These are phyloP conservation scores for Paecilomyces sp. DNA, from an alignment of 2,329 filamentous ascomycete species.

Conservation along the genomic window DNA sequence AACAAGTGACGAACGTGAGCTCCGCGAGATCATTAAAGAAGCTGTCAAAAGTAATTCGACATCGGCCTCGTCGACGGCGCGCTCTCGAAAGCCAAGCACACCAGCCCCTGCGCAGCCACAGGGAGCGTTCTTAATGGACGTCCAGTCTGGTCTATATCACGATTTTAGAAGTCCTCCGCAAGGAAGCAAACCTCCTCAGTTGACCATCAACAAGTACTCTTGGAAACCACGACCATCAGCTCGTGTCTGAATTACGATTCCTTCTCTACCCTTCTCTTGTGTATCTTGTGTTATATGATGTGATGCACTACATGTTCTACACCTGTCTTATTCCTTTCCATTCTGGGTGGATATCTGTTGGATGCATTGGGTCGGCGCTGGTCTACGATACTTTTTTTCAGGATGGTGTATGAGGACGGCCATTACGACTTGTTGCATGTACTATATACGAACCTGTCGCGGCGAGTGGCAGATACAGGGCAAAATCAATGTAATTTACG, in stretches of 20 bases:
- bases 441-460: not conserved
- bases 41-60: constrained; percentile 34
- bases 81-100: constrained; percentile 9
- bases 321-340: not conserved
- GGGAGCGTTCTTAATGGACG: constrained; percentile 38
- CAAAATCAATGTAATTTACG: not conserved
- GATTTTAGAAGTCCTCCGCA: constrained; percentile 19
- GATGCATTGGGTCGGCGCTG: constrained; percentile 9
- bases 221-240: constrained; percentile 26
- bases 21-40: constrained; percentile 64
- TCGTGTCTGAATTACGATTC: constrained; percentile 14
- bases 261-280: constrained; percentile 3
- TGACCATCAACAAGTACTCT: constrained; percentile 23
- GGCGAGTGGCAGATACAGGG: not conserved
- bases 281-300: constrained; percentile 3
- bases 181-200: constrained; percentile 23
- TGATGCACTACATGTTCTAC: not conserved
- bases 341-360: not conserved
- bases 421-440: not conserved
- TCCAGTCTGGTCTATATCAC: constrained; percentile 28
- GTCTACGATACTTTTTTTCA: not conserved
- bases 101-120: constrained; percentile 32
- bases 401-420: not conserved
- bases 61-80: constrained; percentile 11
- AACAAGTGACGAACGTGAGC: constrained; percentile 62